A percentile compares a stretch with the other conserved stretches of the same genome.
Conservation (phyloP, 306 rosid species). For the Acacia confusa region DNA sequence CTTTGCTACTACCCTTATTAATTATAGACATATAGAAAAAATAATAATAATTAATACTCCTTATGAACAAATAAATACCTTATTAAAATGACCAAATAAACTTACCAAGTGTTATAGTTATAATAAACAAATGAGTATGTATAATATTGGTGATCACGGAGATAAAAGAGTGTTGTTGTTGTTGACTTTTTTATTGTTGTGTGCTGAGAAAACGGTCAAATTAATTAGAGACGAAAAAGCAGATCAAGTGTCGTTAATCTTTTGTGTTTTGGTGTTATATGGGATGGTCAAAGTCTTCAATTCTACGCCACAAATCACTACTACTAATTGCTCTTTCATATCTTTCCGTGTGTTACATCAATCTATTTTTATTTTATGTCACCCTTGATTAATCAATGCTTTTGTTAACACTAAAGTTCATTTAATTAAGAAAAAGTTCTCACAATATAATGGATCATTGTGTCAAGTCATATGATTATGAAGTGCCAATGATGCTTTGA, state of each 20-base stretch:
- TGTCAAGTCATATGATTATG: not conserved
- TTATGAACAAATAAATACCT: too few relatives aligned
- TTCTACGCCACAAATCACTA: slow-evolving; percentile 39
- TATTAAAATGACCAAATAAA: too few relatives aligned
- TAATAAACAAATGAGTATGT: too few relatives aligned
- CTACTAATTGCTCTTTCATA: not conserved
- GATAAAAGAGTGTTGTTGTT: slow-evolving; percentile 15
- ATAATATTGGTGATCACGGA: not conserved
- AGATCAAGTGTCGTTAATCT: slow-evolving; percentile 1
- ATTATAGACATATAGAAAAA: too few relatives aligned
- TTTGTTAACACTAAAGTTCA: not conserved
- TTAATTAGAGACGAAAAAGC: slow-evolving; percentile 40
- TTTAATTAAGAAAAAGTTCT: not conserved
- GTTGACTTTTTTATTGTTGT: not conserved
- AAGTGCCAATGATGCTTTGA: too few relatives aligned
- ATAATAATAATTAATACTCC: too few relatives aligned
- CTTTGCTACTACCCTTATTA: too few relatives aligned
- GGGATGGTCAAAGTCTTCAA: slow-evolving; percentile 52
- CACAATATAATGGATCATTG: too few relatives aligned
- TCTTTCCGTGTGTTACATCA: not conserved
- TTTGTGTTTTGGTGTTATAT: slow-evolving; percentile 32
- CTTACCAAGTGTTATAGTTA: too few relatives aligned
- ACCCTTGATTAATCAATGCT: not conserved
- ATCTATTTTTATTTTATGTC: not conserved
- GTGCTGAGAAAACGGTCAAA: slow-evolving; percentile 16